Base-by-base conservation (phyloP, 2,329 filamentous ascomycete genomes). In the Fusarium poae region DNA sequence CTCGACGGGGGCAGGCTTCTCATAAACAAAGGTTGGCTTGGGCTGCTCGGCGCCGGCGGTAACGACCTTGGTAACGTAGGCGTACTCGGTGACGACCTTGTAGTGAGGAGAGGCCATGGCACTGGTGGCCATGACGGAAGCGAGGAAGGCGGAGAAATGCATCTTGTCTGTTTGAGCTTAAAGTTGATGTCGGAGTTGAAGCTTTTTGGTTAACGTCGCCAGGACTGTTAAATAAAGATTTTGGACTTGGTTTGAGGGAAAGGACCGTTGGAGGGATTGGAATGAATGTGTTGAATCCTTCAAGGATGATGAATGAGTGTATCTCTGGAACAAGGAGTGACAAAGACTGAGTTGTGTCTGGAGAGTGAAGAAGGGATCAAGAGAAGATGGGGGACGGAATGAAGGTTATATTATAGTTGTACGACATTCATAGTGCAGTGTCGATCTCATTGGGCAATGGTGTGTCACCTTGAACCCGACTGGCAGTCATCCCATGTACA, bases 381-480 rank as follows among this genome's bases (percentile, higher is more conserved):
- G 27, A 32, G 53, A 10, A 55, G 50, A 51, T 23, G 51, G 53
- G 53, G 53, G 45, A 34, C 45, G 60, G 50, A 70, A 50, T 61
- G 42, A 65, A 67, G 54, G 49, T 54, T 70, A 64, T 69, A 64
- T 67, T 69, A 70, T 69, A 70, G 57, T 57, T 62, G 57, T 63
- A 37, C 62, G 29, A 32, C 51, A 43, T 23, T 27, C 9, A 13
- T 18, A 43, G 7, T 62, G 32, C 46, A 62, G 42, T 23, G 42
- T 29, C 23, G 42, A 62, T 21, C 57, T 15, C 20, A 62, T 62
- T 62, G 57, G 60, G 34, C 23, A 40, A 61, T 49, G 39, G 44
- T 11, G 34, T 42, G 23, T 48, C 21, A 54, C 39, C 8, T 49
- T 20, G 35, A 39, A 57, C 64, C 48, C 49, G 53, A 67, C 62